Evolutionary conservation across 2,329 filamentous ascomycete species (phyloP).

Genomic region (Juglanconis juglandina): DNA sequence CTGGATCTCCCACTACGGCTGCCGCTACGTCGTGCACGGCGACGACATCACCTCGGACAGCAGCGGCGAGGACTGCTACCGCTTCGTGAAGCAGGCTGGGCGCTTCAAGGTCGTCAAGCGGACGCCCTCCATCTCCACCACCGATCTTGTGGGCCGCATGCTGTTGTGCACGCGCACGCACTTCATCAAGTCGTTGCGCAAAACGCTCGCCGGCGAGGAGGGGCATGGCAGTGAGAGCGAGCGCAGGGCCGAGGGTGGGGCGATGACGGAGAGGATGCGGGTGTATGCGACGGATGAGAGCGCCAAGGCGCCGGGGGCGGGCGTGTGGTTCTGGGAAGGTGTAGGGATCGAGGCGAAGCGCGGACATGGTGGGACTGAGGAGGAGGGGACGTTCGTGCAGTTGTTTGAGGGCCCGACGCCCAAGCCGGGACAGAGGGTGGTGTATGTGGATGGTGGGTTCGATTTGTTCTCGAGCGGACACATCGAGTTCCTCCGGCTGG

Average conservation of each 20-base stretch:
- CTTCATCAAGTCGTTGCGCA: slow-evolving; percentile 79
- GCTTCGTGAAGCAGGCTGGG: slow-evolving; percentile 90
- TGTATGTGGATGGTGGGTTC: slow-evolving; percentile 96
- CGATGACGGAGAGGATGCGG: slow-evolving; percentile 72
- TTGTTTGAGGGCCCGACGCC: slow-evolving; percentile 71
- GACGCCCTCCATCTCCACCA: slow-evolving; percentile 94
- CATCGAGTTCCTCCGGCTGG: slow-evolving; percentile 85
- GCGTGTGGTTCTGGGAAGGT: slow-evolving; percentile 80
- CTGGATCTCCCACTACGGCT: slow-evolving; percentile 95
- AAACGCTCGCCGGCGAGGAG: slow-evolving; percentile 65
- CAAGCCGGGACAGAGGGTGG: slow-evolving; percentile 73
- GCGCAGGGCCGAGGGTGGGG: slow-evolving; percentile 57
- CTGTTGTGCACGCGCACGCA: slow-evolving; percentile 91
- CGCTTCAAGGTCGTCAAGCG: slow-evolving; percentile 96
- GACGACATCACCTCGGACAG: slow-evolving; percentile 97
- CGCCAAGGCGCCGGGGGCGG: slow-evolving; percentile 71
- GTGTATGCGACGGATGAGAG: slow-evolving; percentile 87
- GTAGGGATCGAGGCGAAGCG: slow-evolving; percentile 44
- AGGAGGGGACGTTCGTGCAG: slow-evolving; percentile 62
- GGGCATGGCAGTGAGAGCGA: slow-evolving; percentile 67
- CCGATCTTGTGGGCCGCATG: slow-evolving; percentile 97
- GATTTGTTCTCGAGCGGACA: slow-evolving; percentile 96
- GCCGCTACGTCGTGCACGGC: slow-evolving; percentile 91
- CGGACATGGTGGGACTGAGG: slow-evolving; percentile 44
- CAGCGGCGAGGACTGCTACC: slow-evolving; percentile 92